A percentile compares a stretch with the other conserved stretches of the same genome.
phyloP scores from a whole-genome alignment of 345 rosid genomes.

The Eucalyptus pauciflora region DNA sequence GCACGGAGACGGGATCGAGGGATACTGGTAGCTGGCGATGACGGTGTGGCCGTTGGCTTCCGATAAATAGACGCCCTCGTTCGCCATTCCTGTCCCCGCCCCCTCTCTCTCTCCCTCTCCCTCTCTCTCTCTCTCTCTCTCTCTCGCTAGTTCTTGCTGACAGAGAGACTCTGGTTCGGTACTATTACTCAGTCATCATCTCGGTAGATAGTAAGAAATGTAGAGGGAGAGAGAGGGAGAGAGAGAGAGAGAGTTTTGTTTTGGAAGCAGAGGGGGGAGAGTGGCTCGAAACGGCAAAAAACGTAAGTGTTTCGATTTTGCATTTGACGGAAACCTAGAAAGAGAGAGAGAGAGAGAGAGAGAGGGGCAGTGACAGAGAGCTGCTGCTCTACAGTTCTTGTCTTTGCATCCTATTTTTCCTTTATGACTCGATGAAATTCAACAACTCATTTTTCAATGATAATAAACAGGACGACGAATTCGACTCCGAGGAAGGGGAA shows the following conservation, averaged over 20 bases:
- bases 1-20: not conserved
- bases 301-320: not conserved
- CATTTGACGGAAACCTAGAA: not conserved
- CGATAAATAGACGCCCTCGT: constrained; percentile 6
- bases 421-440: not conserved
- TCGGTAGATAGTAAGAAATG: not conserved
- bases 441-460: not conserved
- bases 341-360: not conserved
- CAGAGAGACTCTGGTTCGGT: constrained; percentile 38
- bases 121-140: not conserved
- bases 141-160: not conserved
- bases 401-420: not conserved
- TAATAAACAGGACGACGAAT: not conserved
- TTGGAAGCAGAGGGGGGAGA: not conserved
- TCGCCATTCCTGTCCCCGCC: not conserved
- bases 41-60: not conserved
- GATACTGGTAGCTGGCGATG: not conserved
- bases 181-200: constrained; percentile 32
- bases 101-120: not conserved
- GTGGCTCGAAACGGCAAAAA: not conserved
- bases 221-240: not conserved
- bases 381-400: not conserved
- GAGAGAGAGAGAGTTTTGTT: not conserved
- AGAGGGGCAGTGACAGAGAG: not conserved
- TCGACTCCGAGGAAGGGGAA: not conserved